Evolutionary conservation across 2,329 filamentous ascomycete species (phyloP), one percentile per base, ranked within the genome.

Genomic region (Sporothrix variecibatus): DNA sequence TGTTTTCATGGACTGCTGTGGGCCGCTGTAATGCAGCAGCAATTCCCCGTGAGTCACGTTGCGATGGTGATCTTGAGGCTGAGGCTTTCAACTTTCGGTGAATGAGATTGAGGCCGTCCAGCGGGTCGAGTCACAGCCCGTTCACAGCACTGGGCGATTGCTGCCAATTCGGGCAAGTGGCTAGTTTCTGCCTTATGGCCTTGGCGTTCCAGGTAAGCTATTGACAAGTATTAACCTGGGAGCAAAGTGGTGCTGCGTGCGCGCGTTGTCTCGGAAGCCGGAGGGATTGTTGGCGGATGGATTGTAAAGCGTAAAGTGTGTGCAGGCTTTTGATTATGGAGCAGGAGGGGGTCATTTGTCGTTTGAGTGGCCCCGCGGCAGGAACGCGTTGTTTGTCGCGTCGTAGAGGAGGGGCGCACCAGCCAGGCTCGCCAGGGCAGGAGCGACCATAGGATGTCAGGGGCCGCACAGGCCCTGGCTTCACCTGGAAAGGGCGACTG

Each of bases 381-480:
- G 11, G 11, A 34, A 34, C 74, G 75, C 72, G 74, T 75, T 65
- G 38, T 31, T 31, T 43, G 60, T 71, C 73, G 76, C 75, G 73
- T 76, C 58, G 62, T 56, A 38, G 56, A 34, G 68, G 67, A 62
- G 65, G 56, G 51, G 67, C 46, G 43, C 1, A 34, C 38, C 23
- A 23, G 15, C 8, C 53, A 60, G 49, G 15, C 51, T 28, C 9
- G 51, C 11, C 9, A 56, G 51, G 38, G 62, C 62, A 67, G 40
- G 62, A 46, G 40, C 62, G 62, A 64, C 60, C 31, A 20, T 7
- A 23, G 31, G 23, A 67, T 46, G 62, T 15, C 38, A 46, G 62
- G 62, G 38, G 62, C 23, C 7, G 38, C 38, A 28, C 38, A 46
- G 62, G 38, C 62, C 51, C 51, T 23, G 51, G 23, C 23, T 56